Percentiles rank a stretch among this genome's conserved stretches.
Conservation (phyloP, 441 rosid genomes). For the Populus tomentosa region DNA sequence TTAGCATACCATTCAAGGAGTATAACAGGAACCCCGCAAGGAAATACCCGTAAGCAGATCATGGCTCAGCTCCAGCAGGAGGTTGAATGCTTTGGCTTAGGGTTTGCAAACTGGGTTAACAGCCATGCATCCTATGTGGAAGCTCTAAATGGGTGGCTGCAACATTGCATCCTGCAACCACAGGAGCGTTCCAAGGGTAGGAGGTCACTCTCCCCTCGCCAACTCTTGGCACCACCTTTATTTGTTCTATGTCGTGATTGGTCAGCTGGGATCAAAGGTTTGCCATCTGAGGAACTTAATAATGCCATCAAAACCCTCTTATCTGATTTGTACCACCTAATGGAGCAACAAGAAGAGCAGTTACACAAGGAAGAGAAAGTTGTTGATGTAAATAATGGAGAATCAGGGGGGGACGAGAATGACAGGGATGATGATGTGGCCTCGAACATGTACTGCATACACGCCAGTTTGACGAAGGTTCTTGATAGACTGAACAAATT, state of each 20-base stretch:
- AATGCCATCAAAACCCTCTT: slow-evolving; percentile 54
- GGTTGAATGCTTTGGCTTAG: slow-evolving; percentile 74
- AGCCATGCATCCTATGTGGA: slow-evolving; percentile 62
- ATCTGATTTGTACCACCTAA: slow-evolving; percentile 46
- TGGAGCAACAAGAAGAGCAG: slow-evolving; percentile 33
- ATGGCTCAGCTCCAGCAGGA: slow-evolving; percentile 68
- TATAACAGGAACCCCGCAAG: slow-evolving; percentile 32
- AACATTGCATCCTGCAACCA: slow-evolving; percentile 65
- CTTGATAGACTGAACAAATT: slow-evolving; percentile 76
- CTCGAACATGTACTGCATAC: slow-evolving; percentile 50
- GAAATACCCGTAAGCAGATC: slow-evolving; percentile 37
- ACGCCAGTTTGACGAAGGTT: slow-evolving; percentile 61
- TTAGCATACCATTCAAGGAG: slow-evolving; percentile 77
- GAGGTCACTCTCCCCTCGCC: slow-evolving; percentile 71
- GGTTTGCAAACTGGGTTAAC: slow-evolving; percentile 74
- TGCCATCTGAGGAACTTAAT: slow-evolving; percentile 67
- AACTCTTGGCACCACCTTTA: slow-evolving; percentile 69
- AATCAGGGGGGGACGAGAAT: slow-evolving; percentile 28
- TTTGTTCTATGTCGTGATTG: slow-evolving; percentile 81
- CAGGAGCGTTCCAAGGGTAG: slow-evolving; percentile 61
- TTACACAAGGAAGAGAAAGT: slow-evolving; percentile 19
- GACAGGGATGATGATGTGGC: slow-evolving; percentile 33
- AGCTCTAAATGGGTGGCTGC: slow-evolving; percentile 81
- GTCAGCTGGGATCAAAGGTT: slow-evolving; percentile 58
- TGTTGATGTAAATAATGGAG: slow-evolving; percentile 28